These are phyloP conservation scores for Fragaria ananassa DNA, from an alignment of 306 rosid species.

Conservation along the genomic window DNA sequence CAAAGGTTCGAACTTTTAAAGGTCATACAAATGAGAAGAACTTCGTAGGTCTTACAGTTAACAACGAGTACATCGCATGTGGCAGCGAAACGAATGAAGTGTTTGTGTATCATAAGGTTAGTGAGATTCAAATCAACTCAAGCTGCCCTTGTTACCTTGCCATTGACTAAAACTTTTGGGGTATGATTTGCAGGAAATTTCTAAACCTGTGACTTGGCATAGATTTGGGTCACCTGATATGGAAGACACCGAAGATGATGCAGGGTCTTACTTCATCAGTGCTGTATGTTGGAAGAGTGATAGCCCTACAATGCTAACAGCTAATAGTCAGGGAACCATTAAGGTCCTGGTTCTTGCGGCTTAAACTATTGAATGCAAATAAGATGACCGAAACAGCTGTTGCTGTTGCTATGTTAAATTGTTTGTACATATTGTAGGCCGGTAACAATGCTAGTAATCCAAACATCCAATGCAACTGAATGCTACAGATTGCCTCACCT, in stretches of 20 bases:
- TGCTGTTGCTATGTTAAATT: conserved; percentile 10
- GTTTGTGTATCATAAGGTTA: conserved; percentile 93
- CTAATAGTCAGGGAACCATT: conserved; percentile 95
- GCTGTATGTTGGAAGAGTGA: conserved; percentile 99
- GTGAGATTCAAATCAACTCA: conserved; percentile 16
- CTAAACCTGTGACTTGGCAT: conserved; percentile 82
- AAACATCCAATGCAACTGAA: no score
- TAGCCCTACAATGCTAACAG: conserved; percentile 87
- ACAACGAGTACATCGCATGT: conserved; percentile 82
- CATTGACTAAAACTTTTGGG: conserved; percentile 21
- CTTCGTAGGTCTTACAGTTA: conserved; percentile 92
- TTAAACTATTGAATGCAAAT: conserved; percentile 29
- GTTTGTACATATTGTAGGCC: conserved; percentile 32
- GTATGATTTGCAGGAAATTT: conserved; percentile 64
- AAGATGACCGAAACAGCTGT: conserved; percentile 2
- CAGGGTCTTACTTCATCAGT: conserved; percentile 82
- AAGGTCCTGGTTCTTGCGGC: conserved; percentile 94
- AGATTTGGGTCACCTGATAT: conserved; percentile 72
- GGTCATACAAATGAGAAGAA: conserved; percentile 96
- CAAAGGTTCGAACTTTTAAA: conserved; percentile 79
- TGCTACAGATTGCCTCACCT: no score
- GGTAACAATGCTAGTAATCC: conserved; percentile 33
- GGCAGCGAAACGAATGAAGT: conserved; percentile 98
- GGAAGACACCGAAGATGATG: conserved; percentile 77
- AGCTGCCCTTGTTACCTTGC: not conserved